These are phyloP conservation scores for Porphyra umbilicalis DNA, from an alignment of 31 red algal species.

Conservation along the genomic window DNA sequence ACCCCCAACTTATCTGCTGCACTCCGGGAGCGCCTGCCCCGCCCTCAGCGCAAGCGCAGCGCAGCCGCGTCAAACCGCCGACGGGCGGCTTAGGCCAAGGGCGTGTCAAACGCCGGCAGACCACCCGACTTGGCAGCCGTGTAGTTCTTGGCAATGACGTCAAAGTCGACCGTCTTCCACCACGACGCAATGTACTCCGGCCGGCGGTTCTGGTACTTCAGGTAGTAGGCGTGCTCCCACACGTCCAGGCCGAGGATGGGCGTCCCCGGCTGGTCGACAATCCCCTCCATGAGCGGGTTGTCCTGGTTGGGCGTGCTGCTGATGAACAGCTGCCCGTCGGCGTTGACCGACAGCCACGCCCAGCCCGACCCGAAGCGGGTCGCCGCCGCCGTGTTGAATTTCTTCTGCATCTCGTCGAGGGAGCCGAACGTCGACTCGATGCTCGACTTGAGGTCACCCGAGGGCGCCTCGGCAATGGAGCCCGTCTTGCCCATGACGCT, in stretches of 20 bases:
- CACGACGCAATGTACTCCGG: slow-evolving; percentile 95
- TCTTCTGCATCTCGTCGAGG: slow-evolving; percentile 85
- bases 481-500: slow-evolving; percentile 68
- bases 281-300: slow-evolving; percentile 94
- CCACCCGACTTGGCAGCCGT: slow-evolving; percentile 38
- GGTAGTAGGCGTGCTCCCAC: slow-evolving; percentile 97
- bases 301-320: slow-evolving; percentile 93
- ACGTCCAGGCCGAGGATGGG: slow-evolving; percentile 95
- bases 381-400: slow-evolving; percentile 88
- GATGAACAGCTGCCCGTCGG: slow-evolving; percentile 81
- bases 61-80: not conserved
- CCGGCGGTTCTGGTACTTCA: slow-evolving; percentile 95
- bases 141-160: slow-evolving; percentile 83
- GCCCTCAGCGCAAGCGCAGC: no score
- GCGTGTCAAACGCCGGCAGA: slow-evolving; percentile 54
- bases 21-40: no score
- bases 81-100: slow-evolving; percentile 21
- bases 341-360: slow-evolving; percentile 85
- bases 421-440: slow-evolving; percentile 87
- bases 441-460: slow-evolving; percentile 68
- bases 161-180: slow-evolving; percentile 99
- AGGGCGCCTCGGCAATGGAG: slow-evolving; percentile 25
- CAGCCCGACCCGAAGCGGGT: slow-evolving; percentile 94
- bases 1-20: no score
- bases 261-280: slow-evolving; percentile 68